Evolutionary conservation across 2,329 filamentous ascomycete genomes (phyloP).

Genomic region (Teratosphaeria pseudoeucalypti): DNA sequence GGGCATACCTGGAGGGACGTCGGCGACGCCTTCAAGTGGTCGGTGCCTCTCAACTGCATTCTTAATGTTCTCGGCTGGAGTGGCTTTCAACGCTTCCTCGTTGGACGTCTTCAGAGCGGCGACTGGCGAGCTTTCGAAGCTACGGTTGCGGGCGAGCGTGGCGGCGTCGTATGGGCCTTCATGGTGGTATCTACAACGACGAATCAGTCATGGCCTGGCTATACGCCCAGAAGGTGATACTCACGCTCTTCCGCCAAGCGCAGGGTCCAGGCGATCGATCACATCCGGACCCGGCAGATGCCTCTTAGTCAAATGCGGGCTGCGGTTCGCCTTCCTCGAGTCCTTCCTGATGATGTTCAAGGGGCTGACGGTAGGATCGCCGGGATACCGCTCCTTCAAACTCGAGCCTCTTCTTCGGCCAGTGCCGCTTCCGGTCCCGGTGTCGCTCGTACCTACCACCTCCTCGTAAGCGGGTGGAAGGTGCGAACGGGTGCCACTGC

Average conservation of each 20-base stretch:
- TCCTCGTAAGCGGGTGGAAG: conserved; percentile 18
- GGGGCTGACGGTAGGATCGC: conserved; percentile 55
- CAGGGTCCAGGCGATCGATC: conserved; percentile 69
- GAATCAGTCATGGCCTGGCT: background rate
- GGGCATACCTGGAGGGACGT: conserved; percentile 59
- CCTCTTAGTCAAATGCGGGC: conserved; percentile 55
- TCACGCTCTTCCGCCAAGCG: conserved; percentile 50
- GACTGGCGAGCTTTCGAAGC: conserved; percentile 53
- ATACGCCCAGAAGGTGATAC: background rate
- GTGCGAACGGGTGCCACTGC: conserved; percentile 6
- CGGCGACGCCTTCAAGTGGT: conserved; percentile 70
- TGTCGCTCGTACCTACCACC: conserved; percentile 6
- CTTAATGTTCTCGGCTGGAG: conserved; percentile 63
- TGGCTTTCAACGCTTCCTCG: conserved; percentile 66
- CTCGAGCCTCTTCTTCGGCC: background rate
- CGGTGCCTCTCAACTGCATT: conserved; percentile 65
- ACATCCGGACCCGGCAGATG: conserved; percentile 59
- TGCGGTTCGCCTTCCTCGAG: conserved; percentile 53
- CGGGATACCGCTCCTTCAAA: conserved; percentile 48
- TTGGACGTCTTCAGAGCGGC: conserved; percentile 67
- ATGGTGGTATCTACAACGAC: conserved; percentile 55
- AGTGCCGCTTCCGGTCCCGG: conserved; percentile 1
- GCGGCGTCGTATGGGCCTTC: conserved; percentile 84
- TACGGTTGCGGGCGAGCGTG: conserved; percentile 59
- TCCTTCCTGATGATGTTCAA: conserved; percentile 57